A percentile compares a stretch with the other conserved stretches of the same genome.
These are phyloP conservation scores for Alternaria incomplexa DNA, from an alignment of 2,329 filamentous ascomycete species.

Conservation along the genomic window DNA sequence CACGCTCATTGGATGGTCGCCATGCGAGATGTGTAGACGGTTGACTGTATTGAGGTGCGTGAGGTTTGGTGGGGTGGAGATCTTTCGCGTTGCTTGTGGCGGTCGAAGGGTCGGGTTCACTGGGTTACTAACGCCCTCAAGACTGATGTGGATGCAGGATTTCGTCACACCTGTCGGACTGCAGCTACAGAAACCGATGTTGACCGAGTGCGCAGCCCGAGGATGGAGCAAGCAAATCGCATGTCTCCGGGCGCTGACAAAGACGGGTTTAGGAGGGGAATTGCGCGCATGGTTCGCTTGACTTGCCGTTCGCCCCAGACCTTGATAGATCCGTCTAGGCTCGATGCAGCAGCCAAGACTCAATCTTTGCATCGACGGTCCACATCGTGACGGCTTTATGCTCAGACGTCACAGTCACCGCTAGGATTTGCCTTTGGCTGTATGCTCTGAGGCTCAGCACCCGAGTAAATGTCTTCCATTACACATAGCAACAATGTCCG, in stretches of 20 bases:
- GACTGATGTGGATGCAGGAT: slow-evolving; percentile 10
- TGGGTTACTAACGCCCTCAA: slow-evolving; percentile 18
- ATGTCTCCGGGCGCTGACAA: slow-evolving; percentile 10
- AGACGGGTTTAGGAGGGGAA: not conserved
- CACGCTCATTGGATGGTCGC: slow-evolving; percentile 39
- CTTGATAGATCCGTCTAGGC: slow-evolving; percentile 2
- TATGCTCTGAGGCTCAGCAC: slow-evolving; percentile 17
- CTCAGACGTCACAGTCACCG: slow-evolving; percentile 26
- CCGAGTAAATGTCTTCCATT: slow-evolving; percentile 17
- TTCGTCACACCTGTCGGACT: slow-evolving; percentile 13
- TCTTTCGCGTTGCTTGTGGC: slow-evolving; percentile 17
- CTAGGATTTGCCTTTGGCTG: slow-evolving; percentile 5
- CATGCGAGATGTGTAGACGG: slow-evolving; percentile 39
- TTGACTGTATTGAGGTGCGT: slow-evolving; percentile 25
- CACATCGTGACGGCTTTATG: slow-evolving; percentile 21
- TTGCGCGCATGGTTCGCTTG: slow-evolving; percentile 12
- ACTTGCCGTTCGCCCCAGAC: not conserved
- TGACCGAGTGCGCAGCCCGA: slow-evolving; percentile 19
- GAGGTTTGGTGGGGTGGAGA: slow-evolving; percentile 10
- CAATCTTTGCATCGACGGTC: slow-evolving; percentile 26
- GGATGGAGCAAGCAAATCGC: slow-evolving; percentile 17
- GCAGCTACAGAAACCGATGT: slow-evolving; percentile 16
- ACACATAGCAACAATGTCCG: slow-evolving; percentile 2
- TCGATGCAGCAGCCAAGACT: slow-evolving; percentile 31
- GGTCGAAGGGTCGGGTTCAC: slow-evolving; percentile 13